These are phyloP conservation scores for Dicorynia guianensis DNA, from an alignment of 306 rosid species.

Conservation along the genomic window DNA sequence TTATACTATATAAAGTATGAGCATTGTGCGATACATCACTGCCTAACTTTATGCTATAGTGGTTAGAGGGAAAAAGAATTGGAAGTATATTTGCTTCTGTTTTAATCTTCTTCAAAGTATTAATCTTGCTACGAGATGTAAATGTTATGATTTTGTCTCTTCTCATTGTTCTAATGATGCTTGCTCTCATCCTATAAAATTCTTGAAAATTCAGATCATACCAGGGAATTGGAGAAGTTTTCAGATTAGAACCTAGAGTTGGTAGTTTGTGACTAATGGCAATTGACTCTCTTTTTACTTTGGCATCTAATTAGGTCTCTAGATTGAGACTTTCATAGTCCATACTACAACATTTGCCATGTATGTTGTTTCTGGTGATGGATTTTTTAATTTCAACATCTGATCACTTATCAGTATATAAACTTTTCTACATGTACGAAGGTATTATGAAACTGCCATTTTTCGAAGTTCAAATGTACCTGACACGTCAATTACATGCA, in stretches of 20 bases:
- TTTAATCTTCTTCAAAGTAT: background rate
- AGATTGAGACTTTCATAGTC: background rate
- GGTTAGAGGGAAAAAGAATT: background rate
- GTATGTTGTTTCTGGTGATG: background rate
- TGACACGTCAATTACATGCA: background rate
- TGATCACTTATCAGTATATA: background rate
- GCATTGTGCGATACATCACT: conserved; percentile 4
- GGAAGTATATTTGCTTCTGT: background rate
- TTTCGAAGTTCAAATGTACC: background rate
- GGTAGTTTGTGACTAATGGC: conserved; percentile 3
- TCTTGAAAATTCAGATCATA: background rate
- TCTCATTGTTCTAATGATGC: background rate
- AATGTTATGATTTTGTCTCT: background rate
- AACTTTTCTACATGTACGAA: conserved; percentile 1
- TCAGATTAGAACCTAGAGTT: conserved; percentile 6
- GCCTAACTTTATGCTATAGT: background rate
- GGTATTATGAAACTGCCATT: background rate
- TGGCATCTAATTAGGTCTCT: background rate
- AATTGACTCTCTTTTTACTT: conserved; percentile 15
- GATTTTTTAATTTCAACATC: background rate
- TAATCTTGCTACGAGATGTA: background rate
- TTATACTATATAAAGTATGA: background rate
- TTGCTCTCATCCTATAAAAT: background rate
- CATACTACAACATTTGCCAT: background rate
- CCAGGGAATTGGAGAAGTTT: background rate